These are phyloP conservation scores for Cercophora scortea DNA, from an alignment of 495 filamentous ascomycete genomes.

Conservation along the genomic window DNA sequence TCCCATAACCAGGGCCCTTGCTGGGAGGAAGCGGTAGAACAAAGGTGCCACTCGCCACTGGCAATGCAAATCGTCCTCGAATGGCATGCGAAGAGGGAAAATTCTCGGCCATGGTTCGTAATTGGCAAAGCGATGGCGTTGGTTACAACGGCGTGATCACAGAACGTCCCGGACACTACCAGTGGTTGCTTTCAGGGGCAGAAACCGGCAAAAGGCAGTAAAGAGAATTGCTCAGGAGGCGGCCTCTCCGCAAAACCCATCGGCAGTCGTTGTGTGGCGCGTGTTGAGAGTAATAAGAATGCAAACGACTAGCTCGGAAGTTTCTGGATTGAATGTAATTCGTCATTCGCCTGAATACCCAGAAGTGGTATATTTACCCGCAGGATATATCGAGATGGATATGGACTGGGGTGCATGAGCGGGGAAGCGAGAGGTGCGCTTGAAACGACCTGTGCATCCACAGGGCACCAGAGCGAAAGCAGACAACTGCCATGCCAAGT, in stretches of 20 bases:
- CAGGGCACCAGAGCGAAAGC: too few species aligned
- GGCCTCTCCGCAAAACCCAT: conserved; percentile 4
- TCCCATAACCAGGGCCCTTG: too few species aligned
- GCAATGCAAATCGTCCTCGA: neutral
- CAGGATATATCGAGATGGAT: conserved; percentile 4
- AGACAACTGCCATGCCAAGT: too few species aligned
- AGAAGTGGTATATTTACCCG: conserved; percentile 12
- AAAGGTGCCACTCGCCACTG: neutral
- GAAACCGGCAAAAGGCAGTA: conserved; percentile 2
- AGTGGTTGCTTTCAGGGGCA: neutral
- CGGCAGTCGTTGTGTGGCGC: conserved; percentile 12
- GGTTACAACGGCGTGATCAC: conserved; percentile 2
- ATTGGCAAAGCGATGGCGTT: conserved; percentile 6
- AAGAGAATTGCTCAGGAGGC: conserved; percentile 5
- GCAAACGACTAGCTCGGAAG: conserved; percentile 9
- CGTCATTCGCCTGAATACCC: neutral
- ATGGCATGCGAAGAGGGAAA: neutral
- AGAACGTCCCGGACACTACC: neutral
- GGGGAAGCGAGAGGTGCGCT: conserved; percentile 2
- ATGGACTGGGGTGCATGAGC: conserved; percentile 9
- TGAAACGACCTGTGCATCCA: neutral
- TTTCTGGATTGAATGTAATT: conserved; percentile 5
- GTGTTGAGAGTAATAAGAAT: neutral
- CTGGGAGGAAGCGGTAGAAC: neutral
- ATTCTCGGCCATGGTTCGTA: neutral